Evolutionary conservation across 2,329 filamentous ascomycete species (phyloP).

Genomic region (Aspergillus sp.): DNA sequence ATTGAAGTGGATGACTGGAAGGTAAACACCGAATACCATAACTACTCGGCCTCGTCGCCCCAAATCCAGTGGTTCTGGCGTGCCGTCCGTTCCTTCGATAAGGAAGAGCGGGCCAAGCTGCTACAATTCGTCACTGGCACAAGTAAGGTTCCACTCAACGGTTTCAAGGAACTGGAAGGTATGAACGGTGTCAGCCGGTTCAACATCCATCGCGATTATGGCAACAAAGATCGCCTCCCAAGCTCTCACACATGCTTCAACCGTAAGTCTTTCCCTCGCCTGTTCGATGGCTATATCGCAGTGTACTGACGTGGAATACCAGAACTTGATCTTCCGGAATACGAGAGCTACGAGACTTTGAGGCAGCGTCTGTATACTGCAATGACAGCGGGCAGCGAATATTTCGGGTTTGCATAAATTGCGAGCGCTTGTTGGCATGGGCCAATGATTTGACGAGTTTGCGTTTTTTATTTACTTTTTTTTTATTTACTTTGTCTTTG

Average conservation of each 20-base stretch:
- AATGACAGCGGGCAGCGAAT: constrained; percentile 97
- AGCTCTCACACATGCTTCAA: constrained; percentile 99
- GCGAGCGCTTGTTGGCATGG: constrained; percentile 8
- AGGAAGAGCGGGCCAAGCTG: constrained; percentile 95
- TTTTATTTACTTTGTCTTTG: constrained; percentile 10
- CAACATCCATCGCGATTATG: constrained; percentile 98
- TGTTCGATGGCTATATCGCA: neutral
- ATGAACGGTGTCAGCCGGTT: constrained; percentile 99
- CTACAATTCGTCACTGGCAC: constrained; percentile 98
- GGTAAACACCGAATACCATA: constrained; percentile 97
- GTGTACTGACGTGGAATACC: constrained; percentile 36
- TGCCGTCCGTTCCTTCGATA: constrained; percentile 93
- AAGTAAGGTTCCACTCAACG: constrained; percentile 95
- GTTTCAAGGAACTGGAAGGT: constrained; percentile 97
- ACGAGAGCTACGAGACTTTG: constrained; percentile 90
- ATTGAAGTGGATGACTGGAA: constrained; percentile 99
- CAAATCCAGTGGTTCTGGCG: constrained; percentile 99
- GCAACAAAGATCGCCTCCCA: constrained; percentile 90
- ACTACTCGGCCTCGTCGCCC: constrained; percentile 88
- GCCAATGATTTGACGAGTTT: constrained; percentile 11
- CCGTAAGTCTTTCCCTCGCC: constrained; percentile 63
- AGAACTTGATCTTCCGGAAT: constrained; percentile 98
- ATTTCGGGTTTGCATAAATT: constrained; percentile 88
- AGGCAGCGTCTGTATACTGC: constrained; percentile 88
- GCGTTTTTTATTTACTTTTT: constrained; percentile 4